Conservation (phyloP, 1,284 basidiomycete genomes). For the Marasmius oreades region DNA sequence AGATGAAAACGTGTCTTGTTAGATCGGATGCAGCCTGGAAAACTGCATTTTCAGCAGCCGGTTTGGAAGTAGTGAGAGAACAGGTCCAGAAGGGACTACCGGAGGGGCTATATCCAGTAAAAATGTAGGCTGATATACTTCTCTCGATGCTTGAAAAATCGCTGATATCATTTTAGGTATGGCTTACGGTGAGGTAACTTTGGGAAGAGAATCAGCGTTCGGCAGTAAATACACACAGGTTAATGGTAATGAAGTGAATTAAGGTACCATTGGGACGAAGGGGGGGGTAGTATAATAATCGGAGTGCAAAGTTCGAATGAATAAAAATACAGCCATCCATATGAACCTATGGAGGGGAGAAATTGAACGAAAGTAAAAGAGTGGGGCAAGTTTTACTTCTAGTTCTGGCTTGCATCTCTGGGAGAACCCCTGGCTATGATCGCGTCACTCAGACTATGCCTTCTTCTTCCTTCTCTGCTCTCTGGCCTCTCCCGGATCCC, state of each 20-base stretch:
- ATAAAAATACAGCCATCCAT: slow-evolving; percentile 1
- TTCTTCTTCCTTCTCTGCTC: slow-evolving; percentile 36
- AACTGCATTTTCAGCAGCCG: slow-evolving; percentile 65
- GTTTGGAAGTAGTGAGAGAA: slow-evolving; percentile 64
- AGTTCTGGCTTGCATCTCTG: background rate
- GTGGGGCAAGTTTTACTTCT: no score
- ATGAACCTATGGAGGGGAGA: background rate
- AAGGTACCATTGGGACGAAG: background rate
- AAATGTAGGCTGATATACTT: slow-evolving; percentile 57
- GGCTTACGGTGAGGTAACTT: slow-evolving; percentile 53
- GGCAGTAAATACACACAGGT: background rate
- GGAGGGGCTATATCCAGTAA: slow-evolving; percentile 75
- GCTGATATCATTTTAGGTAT: slow-evolving; percentile 43
- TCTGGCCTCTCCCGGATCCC: slow-evolving; percentile 49
- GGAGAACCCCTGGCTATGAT: slow-evolving; percentile 22
- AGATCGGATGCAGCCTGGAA: slow-evolving; percentile 88
- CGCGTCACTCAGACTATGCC: slow-evolving; percentile 50
- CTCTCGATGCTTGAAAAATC: slow-evolving; percentile 1
- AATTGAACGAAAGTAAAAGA: background rate
- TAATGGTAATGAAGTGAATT: background rate
- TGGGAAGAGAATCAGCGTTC: background rate
- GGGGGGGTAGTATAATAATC: background rate
- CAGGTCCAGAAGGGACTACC: slow-evolving; percentile 80
- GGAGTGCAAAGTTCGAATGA: background rate
- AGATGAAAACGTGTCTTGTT: background rate